Evolutionary conservation across 805 yeast genomes (phyloP), one percentile per base, ranked within the genome.

Genomic region (Nakazawaea peltata): DNA sequence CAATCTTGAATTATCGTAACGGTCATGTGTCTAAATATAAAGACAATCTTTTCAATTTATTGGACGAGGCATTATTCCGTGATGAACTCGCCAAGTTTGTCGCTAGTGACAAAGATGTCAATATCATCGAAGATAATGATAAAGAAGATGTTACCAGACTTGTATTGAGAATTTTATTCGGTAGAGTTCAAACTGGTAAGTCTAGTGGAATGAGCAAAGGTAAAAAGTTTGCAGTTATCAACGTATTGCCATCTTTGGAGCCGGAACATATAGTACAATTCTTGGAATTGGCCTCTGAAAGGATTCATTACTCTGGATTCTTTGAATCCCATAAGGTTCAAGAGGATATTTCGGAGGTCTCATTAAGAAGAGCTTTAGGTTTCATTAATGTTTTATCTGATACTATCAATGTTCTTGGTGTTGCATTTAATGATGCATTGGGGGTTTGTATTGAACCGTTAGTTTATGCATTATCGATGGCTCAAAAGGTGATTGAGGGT

Each of bases 41-140:
- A 38, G 95, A 81, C 41, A 79, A 80, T 45, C 60, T 92, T 46
- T 69, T 60, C 31, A 87, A 81, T 42, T 56, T 92, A 39, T 61
- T 90, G 13, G 96, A 90, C 53, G 94, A 86, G 41, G 72, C 83
- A 2, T 61, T 80, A 13, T 88, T 86, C 61, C 74, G 86, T 40
- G 98, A 92, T 56, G 97, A 88, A 56, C 61, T 88, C 21, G 64
- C 82, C 15, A 71, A 68, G 13, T 68, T 92, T 26, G 58, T 84
- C 14, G 66, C 70, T 14, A 65, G 64, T 26, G 61, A 68, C 15
- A 74, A 69, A 4, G 69, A 75, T 7, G 64, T 59, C 3, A 59
- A 57, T 13, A 55, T 67, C 2, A 65, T 87, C 36, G 85, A 81
- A 42, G 66, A 63, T 6, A 63, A 63, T 3, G 97, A 92, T 50